These are phyloP conservation scores for Dictyophora rubrovolvata DNA, from an alignment of 768 basidiomycete species.

Conservation along the genomic window DNA sequence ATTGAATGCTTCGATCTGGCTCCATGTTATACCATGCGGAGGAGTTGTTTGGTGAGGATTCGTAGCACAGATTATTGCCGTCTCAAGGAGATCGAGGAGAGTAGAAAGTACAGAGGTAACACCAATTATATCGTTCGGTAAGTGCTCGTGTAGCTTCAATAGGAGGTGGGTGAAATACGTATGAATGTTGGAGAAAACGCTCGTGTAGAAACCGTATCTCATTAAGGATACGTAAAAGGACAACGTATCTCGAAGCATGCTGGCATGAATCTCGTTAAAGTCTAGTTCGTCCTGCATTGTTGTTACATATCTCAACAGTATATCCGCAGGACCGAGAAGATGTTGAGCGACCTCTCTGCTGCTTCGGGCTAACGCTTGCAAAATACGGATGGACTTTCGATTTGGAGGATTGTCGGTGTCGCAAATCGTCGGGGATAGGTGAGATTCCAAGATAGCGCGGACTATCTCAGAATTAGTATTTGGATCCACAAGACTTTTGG, in stretches of 20 bases:
- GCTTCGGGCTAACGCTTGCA: slow-evolving; percentile 1
- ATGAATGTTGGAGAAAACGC: slow-evolving; percentile 53
- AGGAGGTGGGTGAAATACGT: slow-evolving; percentile 45
- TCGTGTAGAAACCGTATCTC: slow-evolving; percentile 68
- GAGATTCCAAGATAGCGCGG: not conserved
- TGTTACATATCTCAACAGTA: slow-evolving; percentile 63
- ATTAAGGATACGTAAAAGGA: slow-evolving; percentile 56
- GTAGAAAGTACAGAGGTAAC: slow-evolving; percentile 11
- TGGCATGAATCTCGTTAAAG: not conserved
- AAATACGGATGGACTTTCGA: not conserved
- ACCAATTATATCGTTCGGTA: slow-evolving; percentile 24
- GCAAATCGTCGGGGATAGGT: not conserved
- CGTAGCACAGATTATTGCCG: slow-evolving; percentile 76
- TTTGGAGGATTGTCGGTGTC: not conserved
- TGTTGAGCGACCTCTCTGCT: slow-evolving; percentile 30
- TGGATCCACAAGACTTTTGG: not conserved
- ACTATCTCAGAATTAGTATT: not conserved
- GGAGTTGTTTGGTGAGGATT: slow-evolving; percentile 87
- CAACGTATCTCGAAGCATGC: slow-evolving; percentile 46
- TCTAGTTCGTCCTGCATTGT: slow-evolving; percentile 28
- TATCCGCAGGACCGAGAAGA: slow-evolving; percentile 47
- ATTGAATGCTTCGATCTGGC: slow-evolving; percentile 67
- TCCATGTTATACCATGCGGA: slow-evolving; percentile 83
- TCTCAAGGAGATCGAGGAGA: slow-evolving; percentile 42
- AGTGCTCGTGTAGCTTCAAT: slow-evolving; percentile 30